These are phyloP conservation scores for Ophiostoma ulmi DNA, from an alignment of 2,329 filamentous ascomycete species.

Conservation along the genomic window DNA sequence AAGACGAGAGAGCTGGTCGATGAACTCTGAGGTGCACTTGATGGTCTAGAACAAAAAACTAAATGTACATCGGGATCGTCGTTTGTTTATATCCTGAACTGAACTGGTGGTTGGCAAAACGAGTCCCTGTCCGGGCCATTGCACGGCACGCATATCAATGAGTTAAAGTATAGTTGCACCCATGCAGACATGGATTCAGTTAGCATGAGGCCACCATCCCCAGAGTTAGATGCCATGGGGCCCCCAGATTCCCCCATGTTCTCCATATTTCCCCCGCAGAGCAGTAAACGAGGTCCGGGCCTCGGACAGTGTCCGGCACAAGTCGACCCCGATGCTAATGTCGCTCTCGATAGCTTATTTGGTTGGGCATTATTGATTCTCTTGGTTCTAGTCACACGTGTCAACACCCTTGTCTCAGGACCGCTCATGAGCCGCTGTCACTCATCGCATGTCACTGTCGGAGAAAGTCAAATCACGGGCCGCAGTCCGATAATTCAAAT, in stretches of 20 bases:
- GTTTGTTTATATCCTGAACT: neutral
- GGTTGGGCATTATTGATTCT: neutral
- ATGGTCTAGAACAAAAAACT: neutral
- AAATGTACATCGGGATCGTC: slow-evolving; percentile 11
- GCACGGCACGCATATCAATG: neutral
- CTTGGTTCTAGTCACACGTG: neutral
- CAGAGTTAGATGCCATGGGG: slow-evolving; percentile 13
- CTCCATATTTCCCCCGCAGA: slow-evolving; percentile 18
- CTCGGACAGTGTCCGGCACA: slow-evolving; percentile 16
- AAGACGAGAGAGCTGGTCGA: neutral
- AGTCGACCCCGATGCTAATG: neutral
- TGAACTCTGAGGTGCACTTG: neutral
- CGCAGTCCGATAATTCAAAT: neutral
- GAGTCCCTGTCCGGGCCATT: neutral
- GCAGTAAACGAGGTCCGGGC: slow-evolving; percentile 12
- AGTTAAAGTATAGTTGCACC: neutral
- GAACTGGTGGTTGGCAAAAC: neutral
- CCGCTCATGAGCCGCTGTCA: neutral
- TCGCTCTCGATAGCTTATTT: neutral
- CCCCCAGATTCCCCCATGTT: slow-evolving; percentile 18
- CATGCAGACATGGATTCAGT: neutral
- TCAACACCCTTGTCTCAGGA: neutral
- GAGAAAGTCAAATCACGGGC: neutral
- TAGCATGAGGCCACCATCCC: neutral
- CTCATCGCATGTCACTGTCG: neutral